Percentiles rank a stretch among this genome's conserved stretches.
Conservation (phyloP, 305 asterid genomes). For the Plantago coronopus region DNA sequence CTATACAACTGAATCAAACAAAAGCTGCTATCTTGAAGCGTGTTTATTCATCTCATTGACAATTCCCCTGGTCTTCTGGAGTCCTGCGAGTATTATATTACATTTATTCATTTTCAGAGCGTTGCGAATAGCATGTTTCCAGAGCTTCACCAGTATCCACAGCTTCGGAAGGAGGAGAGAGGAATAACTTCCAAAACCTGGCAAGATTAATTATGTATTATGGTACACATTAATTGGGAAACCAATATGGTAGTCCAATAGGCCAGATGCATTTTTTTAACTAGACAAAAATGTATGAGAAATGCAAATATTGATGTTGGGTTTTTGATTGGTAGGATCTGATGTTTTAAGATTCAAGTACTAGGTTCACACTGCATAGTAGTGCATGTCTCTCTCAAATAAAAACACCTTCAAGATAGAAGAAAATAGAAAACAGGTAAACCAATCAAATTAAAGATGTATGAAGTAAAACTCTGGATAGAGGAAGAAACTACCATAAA, state of each 20-base stretch:
- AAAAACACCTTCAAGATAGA: no score
- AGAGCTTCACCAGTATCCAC: slow-evolving; percentile 82
- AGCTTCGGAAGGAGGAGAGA: no score
- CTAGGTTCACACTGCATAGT: no score
- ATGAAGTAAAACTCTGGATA: slow-evolving; percentile 7
- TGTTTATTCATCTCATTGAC: no score
- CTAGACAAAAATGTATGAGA: background rate
- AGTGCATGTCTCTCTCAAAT: no score
- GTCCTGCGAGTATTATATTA: slow-evolving; percentile 50
- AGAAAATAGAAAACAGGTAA: no score
- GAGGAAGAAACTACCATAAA: slow-evolving; percentile 50
- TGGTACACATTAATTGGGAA: background rate
- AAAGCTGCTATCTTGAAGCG: no score
- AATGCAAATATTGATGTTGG: no score
- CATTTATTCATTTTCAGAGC: slow-evolving; percentile 76
- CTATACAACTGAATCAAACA: no score
- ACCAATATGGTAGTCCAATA: background rate
- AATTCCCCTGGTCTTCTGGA: slow-evolving; percentile 39
- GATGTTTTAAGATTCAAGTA: no score
- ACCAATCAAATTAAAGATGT: background rate
- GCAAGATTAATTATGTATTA: slow-evolving; percentile 7
- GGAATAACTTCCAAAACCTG: slow-evolving; percentile 95
- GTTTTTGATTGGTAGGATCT: no score
- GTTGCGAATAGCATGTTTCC: slow-evolving; percentile 94
- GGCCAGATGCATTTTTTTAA: no score